phyloP scores from a whole-genome alignment of 2,329 filamentous ascomycete species.

The Neopestalotiopsis sp. region DNA sequence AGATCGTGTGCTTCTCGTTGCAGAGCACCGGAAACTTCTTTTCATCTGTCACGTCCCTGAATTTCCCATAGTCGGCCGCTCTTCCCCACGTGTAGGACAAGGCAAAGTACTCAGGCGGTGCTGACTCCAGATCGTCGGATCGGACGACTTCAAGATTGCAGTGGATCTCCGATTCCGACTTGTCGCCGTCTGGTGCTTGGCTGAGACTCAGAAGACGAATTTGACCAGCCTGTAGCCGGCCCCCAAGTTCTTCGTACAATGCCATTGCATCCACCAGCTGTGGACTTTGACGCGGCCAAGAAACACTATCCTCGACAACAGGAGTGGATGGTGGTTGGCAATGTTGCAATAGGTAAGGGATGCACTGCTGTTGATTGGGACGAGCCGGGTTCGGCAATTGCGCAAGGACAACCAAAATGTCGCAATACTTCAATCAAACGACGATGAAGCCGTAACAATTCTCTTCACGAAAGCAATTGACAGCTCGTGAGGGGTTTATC shows the following conservation, averaged over 20 bases:
- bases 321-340: too few relatives aligned
- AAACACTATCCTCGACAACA: too few relatives aligned
- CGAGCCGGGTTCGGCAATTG: too few relatives aligned
- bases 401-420: too few relatives aligned
- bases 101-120: background rate
- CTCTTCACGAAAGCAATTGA: too few relatives aligned
- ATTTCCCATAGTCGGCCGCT: background rate
- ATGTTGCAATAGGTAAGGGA: too few relatives aligned
- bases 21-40: background rate
- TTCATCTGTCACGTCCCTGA: background rate
- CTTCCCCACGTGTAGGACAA: background rate
- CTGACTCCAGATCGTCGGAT: background rate
- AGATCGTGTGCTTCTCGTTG: background rate
- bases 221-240: background rate
- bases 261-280: background rate
- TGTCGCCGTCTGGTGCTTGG: background rate
- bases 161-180: background rate
- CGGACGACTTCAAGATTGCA: background rate
- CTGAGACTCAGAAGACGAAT: background rate
- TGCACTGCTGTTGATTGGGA: too few relatives aligned
- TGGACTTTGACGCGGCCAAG: too few relatives aligned
- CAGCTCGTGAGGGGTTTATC: too few relatives aligned
- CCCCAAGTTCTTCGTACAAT: background rate
- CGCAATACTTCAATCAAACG: too few relatives aligned
- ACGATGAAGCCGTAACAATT: too few relatives aligned